phyloP scores from a whole-genome alignment of 768 basidiomycete genomes.

The Tylopilus sp. region DNA sequence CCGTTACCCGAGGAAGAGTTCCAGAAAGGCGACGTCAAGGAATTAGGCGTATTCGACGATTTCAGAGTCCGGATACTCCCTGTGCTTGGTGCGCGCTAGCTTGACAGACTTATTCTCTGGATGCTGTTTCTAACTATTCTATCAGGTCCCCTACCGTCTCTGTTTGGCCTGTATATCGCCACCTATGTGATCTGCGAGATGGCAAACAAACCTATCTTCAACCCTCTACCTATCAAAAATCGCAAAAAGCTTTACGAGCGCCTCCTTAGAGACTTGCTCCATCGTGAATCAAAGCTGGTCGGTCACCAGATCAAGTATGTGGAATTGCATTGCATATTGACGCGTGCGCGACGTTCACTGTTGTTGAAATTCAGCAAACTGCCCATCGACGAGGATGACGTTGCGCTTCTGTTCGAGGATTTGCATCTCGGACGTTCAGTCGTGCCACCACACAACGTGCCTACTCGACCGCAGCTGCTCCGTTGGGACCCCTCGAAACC shows the following conservation, averaged over 20 bases:
- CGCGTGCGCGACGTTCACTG: not conserved
- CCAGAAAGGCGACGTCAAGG: conserved; percentile 81
- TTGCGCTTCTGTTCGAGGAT: conserved; percentile 84
- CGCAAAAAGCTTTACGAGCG: conserved; percentile 81
- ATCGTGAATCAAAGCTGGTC: conserved; percentile 67
- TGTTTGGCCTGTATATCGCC: conserved; percentile 89
- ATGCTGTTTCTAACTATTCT: not conserved
- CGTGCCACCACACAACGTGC: conserved; percentile 74
- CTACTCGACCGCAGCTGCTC: conserved; percentile 67
- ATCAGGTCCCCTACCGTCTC: conserved; percentile 65
- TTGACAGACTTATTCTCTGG: not conserved
- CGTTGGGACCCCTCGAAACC: conserved; percentile 74
- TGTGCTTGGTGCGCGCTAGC: conserved; percentile 63
- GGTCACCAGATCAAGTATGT: conserved; percentile 59
- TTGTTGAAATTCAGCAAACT: conserved; percentile 50
- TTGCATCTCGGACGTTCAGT: conserved; percentile 74
- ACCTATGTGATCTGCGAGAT: conserved; percentile 86
- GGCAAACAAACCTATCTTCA: conserved; percentile 76
- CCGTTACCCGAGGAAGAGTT: conserved; percentile 93
- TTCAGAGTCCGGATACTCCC: conserved; percentile 93
- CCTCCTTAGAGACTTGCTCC: conserved; percentile 71
- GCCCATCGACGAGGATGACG: conserved; percentile 80
- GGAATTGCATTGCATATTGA: not conserved
- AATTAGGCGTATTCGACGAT: conserved; percentile 87
- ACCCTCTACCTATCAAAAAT: conserved; percentile 84